Evolutionary conservation across 768 basidiomycete genomes (phyloP).

Genomic region (Rhizopogon vesiculosus): DNA sequence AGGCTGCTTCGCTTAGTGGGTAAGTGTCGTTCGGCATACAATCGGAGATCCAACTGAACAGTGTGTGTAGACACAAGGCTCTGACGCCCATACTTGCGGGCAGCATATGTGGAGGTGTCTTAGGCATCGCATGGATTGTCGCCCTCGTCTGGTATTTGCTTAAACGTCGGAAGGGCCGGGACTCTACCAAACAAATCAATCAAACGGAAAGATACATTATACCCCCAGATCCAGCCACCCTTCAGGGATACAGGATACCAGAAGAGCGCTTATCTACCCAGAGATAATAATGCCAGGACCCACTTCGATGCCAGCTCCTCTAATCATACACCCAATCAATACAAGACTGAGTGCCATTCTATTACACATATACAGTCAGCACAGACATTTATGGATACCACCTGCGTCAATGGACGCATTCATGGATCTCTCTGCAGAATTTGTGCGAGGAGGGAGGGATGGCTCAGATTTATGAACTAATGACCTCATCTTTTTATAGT

Average conservation of each 20-base stretch:
- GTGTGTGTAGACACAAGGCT: constrained; percentile 38
- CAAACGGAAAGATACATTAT: constrained; percentile 46
- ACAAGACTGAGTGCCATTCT: too few relatives aligned
- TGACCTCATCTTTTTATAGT: neutral
- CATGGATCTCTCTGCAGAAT: neutral
- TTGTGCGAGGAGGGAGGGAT: neutral
- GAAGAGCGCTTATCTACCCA: constrained; percentile 26
- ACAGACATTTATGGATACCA: neutral
- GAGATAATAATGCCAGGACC: neutral
- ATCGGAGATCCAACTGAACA: neutral
- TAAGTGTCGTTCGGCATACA: constrained; percentile 8
- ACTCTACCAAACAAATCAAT: constrained; percentile 34
- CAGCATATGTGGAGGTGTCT: constrained; percentile 46
- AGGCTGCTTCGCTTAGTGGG: constrained; percentile 37
- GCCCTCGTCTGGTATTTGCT: constrained; percentile 55
- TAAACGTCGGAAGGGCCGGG: constrained; percentile 47
- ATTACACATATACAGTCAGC: neutral
- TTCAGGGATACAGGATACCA: constrained; percentile 43
- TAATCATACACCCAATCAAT: neutral
- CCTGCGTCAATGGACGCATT: neutral
- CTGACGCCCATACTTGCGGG: constrained; percentile 62
- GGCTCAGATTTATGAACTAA: neutral
- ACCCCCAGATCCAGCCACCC: constrained; percentile 63
- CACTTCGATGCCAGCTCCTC: neutral
- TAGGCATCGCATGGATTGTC: constrained; percentile 42